Percentiles rank a stretch among this genome's conserved stretches.
phyloP scores from a whole-genome alignment of 106 monocot genomes.

The Phalaenopsis aphrodite region DNA sequence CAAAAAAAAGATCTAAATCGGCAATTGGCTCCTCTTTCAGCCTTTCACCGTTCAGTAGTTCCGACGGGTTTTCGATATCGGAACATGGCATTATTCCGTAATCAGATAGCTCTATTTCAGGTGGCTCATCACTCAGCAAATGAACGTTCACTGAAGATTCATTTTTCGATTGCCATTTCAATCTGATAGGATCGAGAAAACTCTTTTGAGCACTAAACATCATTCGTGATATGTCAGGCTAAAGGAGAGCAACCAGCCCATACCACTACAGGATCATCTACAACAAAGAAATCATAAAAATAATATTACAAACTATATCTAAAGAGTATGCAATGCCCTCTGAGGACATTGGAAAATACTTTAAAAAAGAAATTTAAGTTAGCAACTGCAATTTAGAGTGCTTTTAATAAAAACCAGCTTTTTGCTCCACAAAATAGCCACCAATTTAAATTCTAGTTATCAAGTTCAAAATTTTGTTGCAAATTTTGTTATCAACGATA shows the following conservation, averaged over 20 bases:
- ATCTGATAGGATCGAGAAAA: slow-evolving; percentile 20
- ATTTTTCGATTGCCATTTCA: slow-evolving; percentile 51
- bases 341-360: too few species aligned
- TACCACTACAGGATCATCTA: slow-evolving; percentile 45
- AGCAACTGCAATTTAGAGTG: too few species aligned
- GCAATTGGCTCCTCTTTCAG: slow-evolving; percentile 55
- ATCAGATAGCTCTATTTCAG: slow-evolving; percentile 85
- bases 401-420: too few species aligned
- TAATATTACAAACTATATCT: not conserved
- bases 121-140: slow-evolving; percentile 40
- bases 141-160: slow-evolving; percentile 52
- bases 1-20: slow-evolving; percentile 93
- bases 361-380: too few species aligned
- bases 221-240: slow-evolving; percentile 33
- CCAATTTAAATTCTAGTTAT: too few species aligned
- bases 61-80: slow-evolving; percentile 73
- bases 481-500: too few species aligned
- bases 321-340: not conserved
- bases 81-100: slow-evolving; percentile 53
- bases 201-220: slow-evolving; percentile 56
- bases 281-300: not conserved
- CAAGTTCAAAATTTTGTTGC: too few species aligned
- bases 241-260: slow-evolving; percentile 35
- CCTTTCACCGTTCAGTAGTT: slow-evolving; percentile 70
- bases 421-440: too few species aligned